phyloP scores from a whole-genome alignment of 306 rosid species.

The Myrica gale region DNA sequence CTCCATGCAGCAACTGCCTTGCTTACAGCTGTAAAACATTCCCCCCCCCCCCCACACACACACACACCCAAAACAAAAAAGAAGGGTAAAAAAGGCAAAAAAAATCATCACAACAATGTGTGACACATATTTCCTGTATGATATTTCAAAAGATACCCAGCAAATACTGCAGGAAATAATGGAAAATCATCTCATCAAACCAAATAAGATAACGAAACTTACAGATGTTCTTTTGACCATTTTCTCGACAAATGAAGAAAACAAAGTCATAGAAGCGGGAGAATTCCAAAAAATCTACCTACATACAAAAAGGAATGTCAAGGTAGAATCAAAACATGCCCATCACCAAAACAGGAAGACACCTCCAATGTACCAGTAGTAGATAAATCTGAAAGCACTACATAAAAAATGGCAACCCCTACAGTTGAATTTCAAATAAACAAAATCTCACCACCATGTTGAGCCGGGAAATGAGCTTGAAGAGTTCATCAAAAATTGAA shows the following conservation, averaged over 20 bases:
- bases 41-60: slow-evolving; percentile 17
- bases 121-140: not conserved
- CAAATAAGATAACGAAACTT: slow-evolving; percentile 33
- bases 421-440: slow-evolving; percentile 18
- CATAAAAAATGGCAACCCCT: not conserved
- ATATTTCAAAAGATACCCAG: not conserved
- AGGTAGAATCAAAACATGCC: slow-evolving; percentile 15
- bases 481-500: slow-evolving; percentile 67
- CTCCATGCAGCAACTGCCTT: slow-evolving; percentile 85
- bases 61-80: too few relatives aligned
- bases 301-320: slow-evolving; percentile 30
- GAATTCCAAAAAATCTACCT: slow-evolving; percentile 73
- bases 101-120: slow-evolving; percentile 14
- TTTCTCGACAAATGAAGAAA: slow-evolving; percentile 81
- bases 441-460: slow-evolving; percentile 57
- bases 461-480: slow-evolving; percentile 58
- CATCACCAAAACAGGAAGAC: slow-evolving; percentile 19
- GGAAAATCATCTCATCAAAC: not conserved
- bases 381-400: not conserved
- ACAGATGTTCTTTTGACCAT: slow-evolving; percentile 96
- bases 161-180: slow-evolving; percentile 15
- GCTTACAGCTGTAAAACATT: slow-evolving; percentile 63
- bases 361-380: slow-evolving; percentile 13
- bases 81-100: slow-evolving; percentile 13
- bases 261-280: slow-evolving; percentile 88